These are phyloP conservation scores for Lichtheimia ramosa DNA, from an alignment of 371 early-diverging fungal species.

Conservation along the genomic window DNA sequence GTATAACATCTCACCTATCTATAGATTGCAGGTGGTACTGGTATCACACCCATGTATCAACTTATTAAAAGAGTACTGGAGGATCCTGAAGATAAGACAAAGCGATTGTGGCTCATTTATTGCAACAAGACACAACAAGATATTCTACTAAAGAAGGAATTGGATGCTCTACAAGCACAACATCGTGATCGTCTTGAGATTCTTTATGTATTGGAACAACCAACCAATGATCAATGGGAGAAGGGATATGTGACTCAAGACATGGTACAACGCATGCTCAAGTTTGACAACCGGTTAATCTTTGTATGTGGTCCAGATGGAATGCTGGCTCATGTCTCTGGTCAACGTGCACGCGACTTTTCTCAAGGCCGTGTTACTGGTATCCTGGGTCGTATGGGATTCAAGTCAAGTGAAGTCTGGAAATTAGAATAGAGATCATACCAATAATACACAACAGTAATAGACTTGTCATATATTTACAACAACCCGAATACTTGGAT, in stretches of 20 bases:
- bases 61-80: constrained; percentile 74
- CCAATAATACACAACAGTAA: too few species aligned
- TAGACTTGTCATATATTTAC: not conserved
- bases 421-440: constrained; percentile 32
- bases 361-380: constrained; percentile 45
- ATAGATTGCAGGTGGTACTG: constrained; percentile 89
- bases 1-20: too few species aligned
- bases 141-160: constrained; percentile 80
- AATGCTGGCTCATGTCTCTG: constrained; percentile 39
- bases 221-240: constrained; percentile 70
- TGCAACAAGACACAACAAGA: constrained; percentile 88
- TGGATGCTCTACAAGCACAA: constrained; percentile 71
- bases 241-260: constrained; percentile 80
- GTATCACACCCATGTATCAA: constrained; percentile 95
- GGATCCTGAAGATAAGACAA: constrained; percentile 78
- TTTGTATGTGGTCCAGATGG: constrained; percentile 51
- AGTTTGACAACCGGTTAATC: constrained; percentile 25
- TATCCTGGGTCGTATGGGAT: constrained; percentile 31
- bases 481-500: not conserved
- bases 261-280: constrained; percentile 66
- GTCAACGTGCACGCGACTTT: constrained; percentile 41
- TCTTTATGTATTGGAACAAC: constrained; percentile 79
- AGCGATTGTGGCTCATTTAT: constrained; percentile 78
- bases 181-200: constrained; percentile 80
- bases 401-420: constrained; percentile 37